Conservation (phyloP, 140 eudicot species). For the Bidens hawaiensis region DNA sequence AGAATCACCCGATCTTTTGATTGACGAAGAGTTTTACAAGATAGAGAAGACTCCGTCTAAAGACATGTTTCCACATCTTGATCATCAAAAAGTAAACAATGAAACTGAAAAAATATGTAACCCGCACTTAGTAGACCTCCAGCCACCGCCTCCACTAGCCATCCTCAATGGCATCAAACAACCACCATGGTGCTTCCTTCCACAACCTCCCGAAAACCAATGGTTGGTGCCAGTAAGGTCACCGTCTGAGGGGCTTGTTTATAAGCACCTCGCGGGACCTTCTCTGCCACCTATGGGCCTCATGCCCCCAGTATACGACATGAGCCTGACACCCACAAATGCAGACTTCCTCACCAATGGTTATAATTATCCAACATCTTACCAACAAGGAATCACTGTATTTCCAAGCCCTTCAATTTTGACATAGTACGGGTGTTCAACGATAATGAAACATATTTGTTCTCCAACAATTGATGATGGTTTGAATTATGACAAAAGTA, state of each 20-base stretch:
- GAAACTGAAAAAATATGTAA: slow-evolving; percentile 14
- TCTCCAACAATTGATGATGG: slow-evolving; percentile 18
- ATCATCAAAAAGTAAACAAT: slow-evolving; percentile 18
- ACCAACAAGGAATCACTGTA: slow-evolving; percentile 26
- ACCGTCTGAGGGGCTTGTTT: slow-evolving; percentile 75
- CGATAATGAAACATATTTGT: slow-evolving; percentile 4
- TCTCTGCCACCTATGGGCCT: slow-evolving; percentile 38
- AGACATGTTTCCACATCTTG: too few species aligned
- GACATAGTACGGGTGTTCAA: slow-evolving; percentile 27
- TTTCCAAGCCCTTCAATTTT: slow-evolving; percentile 16
- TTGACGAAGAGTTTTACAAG: too few species aligned
- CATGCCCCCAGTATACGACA: slow-evolving; percentile 36
- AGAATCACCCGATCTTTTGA: too few species aligned
- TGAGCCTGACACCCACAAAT: slow-evolving; percentile 17
- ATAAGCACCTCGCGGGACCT: slow-evolving; percentile 68
- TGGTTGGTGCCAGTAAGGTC: slow-evolving; percentile 68
- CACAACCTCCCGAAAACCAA: slow-evolving; percentile 58
- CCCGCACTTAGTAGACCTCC: slow-evolving; percentile 20
- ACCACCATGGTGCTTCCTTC: slow-evolving; percentile 39
- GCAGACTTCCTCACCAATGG: slow-evolving; percentile 14
- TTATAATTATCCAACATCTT: slow-evolving; percentile 28
- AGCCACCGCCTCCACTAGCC: slow-evolving; percentile 16
- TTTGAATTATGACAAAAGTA: slow-evolving; percentile 8
- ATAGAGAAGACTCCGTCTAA: too few species aligned
- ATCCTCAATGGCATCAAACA: slow-evolving; percentile 16